Evolutionary conservation across 2,329 filamentous ascomycete species (phyloP).

Genomic region (Phoma sp.): DNA sequence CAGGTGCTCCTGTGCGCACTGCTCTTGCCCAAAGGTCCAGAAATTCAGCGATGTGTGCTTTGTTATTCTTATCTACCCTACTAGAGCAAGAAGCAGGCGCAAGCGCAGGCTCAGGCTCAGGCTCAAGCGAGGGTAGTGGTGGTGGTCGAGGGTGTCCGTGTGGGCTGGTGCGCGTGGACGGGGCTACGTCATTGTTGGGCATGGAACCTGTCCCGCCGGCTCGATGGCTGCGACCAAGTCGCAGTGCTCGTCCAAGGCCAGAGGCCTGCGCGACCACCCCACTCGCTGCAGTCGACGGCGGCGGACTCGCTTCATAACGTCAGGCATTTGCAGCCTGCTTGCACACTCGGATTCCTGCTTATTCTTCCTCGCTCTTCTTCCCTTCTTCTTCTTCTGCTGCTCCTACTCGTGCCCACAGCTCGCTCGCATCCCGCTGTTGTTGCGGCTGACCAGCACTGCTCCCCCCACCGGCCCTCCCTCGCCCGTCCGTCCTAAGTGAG

Average conservation of each 20-base stretch:
- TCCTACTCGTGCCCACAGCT: slow-evolving; percentile 4
- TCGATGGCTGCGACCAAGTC: neutral
- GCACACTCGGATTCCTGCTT: slow-evolving; percentile 1
- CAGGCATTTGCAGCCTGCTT: slow-evolving; percentile 23
- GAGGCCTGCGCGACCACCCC: neutral
- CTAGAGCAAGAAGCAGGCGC: too few species aligned
- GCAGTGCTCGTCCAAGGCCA: neutral
- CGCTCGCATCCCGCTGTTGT: slow-evolving; percentile 2
- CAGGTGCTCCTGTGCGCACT: too few species aligned
- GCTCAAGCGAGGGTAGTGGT: neutral
- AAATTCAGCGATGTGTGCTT: too few species aligned
- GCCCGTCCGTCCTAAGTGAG: slow-evolving; percentile 2
- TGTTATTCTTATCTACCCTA: too few species aligned
- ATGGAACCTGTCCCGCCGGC: neutral
- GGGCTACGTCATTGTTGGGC: neutral
- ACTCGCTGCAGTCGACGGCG: slow-evolving; percentile 22
- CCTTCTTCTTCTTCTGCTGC: neutral
- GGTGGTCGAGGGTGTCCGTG: neutral
- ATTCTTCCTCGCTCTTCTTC: neutral
- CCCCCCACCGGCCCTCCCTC: slow-evolving; percentile 4
- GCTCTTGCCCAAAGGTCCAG: too few species aligned
- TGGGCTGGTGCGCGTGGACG: neutral
- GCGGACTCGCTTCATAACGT: slow-evolving; percentile 32
- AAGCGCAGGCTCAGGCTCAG: too few species aligned
- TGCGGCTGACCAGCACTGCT: slow-evolving; percentile 20